Evolutionary conservation across 2,329 filamentous ascomycete genomes (phyloP).

Genomic region (Colletotrichum noveboracense): DNA sequence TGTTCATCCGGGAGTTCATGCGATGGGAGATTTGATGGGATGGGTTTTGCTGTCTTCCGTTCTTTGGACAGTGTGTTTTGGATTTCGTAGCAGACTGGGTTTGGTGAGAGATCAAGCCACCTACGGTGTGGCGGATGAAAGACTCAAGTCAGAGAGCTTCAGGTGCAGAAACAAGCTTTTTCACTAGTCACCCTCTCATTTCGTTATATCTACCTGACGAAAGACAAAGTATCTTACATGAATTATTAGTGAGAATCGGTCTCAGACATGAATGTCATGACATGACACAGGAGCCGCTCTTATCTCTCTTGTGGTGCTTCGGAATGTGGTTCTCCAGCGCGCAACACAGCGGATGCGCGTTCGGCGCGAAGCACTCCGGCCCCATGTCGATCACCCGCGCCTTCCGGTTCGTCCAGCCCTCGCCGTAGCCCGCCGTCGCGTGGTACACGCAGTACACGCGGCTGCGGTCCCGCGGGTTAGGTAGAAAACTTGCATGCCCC

Average conservation of each 20-base stretch:
- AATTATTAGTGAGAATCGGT: not conserved
- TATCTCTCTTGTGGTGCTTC: not conserved
- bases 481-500: conserved; percentile 64
- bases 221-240: not conserved
- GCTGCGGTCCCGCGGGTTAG: conserved; percentile 53
- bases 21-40: not conserved
- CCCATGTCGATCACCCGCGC: conserved; percentile 22
- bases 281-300: conserved; percentile 2
- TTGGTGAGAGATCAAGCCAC: not conserved
- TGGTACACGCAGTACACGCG: conserved; percentile 64
- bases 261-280: not conserved
- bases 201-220: not conserved
- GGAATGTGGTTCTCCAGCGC: conserved; percentile 11
- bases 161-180: not conserved
- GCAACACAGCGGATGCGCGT: conserved; percentile 23
- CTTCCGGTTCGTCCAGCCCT: conserved; percentile 26
- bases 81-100: not conserved
- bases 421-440: conserved; percentile 47
- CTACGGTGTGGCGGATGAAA: not conserved
- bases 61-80: not conserved
- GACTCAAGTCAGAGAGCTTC: not conserved
- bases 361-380: conserved; percentile 15
- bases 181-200: not conserved
- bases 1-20: not conserved
- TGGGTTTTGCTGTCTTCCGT: not conserved